Conservation (phyloP, 495 filamentous ascomycete genomes). For the Penicillium macrosclerotiorum region DNA sequence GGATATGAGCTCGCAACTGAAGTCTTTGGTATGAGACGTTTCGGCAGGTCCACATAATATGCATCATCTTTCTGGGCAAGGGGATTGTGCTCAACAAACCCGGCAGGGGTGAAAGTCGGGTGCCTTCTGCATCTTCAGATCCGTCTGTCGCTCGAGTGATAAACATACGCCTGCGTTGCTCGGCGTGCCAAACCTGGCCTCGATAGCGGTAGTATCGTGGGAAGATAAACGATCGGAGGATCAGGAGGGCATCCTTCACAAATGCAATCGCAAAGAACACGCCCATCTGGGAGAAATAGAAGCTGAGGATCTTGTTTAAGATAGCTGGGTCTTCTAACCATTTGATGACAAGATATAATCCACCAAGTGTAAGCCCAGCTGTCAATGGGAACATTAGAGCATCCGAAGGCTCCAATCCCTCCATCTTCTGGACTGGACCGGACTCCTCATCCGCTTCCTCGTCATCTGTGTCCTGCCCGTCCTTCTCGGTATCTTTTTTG, state of each 20-base stretch:
- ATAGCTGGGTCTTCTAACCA: conserved; percentile 79
- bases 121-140: conserved; percentile 10
- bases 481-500: conserved; percentile 46
- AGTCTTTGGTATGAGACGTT: conserved; percentile 47
- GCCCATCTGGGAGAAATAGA: conserved; percentile 80
- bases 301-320: conserved; percentile 79
- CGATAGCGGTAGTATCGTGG: conserved; percentile 51
- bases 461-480: conserved; percentile 50
- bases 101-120: conserved; percentile 51
- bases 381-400: conserved; percentile 84
- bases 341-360: conserved; percentile 86
- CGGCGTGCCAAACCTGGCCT: conserved; percentile 37
- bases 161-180: conserved; percentile 33
- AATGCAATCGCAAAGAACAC: conserved; percentile 70
- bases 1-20: conserved; percentile 44
- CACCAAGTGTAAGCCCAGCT: conserved; percentile 69
- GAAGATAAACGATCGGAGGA: conserved; percentile 68
- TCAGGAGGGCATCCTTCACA: conserved; percentile 62
- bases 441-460: conserved; percentile 50
- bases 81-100: conserved; percentile 44
- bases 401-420: conserved; percentile 76
- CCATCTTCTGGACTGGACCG: conserved; percentile 54
- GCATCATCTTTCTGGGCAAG: conserved; percentile 29
- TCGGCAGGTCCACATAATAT: conserved; percentile 49
- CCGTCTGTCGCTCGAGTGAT: conserved; percentile 5